Conservation (phyloP, 768 basidiomycete species). For the Cystobasidium ongulense region DNA sequence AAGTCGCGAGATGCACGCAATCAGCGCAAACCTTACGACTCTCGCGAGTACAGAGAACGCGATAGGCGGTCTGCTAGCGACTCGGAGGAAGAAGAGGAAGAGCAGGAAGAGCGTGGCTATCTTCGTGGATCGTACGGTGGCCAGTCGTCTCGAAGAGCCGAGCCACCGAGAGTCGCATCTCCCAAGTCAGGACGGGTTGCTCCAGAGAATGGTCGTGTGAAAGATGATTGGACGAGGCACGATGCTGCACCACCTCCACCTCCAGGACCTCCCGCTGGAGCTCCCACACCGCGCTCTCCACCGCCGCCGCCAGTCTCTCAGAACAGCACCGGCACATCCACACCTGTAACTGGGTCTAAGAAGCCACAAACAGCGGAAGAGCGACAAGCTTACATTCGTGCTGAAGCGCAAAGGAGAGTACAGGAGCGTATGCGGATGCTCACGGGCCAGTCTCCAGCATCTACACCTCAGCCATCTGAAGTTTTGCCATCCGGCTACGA, state of each 20-base stretch:
- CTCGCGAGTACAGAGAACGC: conserved; percentile 43
- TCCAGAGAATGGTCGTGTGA: neutral
- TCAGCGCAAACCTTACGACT: conserved; percentile 49
- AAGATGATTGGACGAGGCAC: neutral
- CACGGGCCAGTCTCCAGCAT: conserved; percentile 56
- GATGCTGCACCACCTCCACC: conserved; percentile 53
- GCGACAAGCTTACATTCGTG: conserved; percentile 64
- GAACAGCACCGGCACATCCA: conserved; percentile 20
- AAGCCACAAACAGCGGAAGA: conserved; percentile 72
- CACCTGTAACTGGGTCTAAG: conserved; percentile 47
- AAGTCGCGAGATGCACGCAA: conserved; percentile 76
- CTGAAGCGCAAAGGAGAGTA: conserved; percentile 71
- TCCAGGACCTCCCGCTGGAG: conserved; percentile 36
- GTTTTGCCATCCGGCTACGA: conserved; percentile 52
- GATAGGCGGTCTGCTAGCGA: neutral
- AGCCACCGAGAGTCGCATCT: neutral
- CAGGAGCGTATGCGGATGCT: conserved; percentile 76
- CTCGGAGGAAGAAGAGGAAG: neutral
- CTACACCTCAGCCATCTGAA: conserved; percentile 49
- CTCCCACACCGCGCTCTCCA: neutral
- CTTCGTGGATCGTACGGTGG: conserved; percentile 33
- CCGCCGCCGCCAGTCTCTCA: conserved; percentile 46
- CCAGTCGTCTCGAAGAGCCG: neutral
- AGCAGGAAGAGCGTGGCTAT: conserved; percentile 25
- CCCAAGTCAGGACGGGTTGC: neutral